phyloP scores from a whole-genome alignment of 257 asterid genomes.

The Solanum pennellii region DNA sequence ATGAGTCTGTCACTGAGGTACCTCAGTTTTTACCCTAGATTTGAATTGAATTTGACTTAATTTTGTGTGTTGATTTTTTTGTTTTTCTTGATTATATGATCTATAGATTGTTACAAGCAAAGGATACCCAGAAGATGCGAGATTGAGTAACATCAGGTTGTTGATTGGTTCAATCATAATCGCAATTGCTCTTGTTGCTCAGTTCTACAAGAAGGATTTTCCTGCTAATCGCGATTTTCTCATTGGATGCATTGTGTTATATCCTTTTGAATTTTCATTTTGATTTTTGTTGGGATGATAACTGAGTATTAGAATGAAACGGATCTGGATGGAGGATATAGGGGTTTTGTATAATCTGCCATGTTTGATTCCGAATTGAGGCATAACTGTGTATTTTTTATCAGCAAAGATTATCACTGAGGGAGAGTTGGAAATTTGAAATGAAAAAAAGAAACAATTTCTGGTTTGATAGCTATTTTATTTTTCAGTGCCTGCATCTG shows the following conservation, averaged over 20 bases:
- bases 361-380: background rate
- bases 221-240: conserved; percentile 79
- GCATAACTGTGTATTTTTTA: background rate
- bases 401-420: background rate
- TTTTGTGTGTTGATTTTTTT: background rate
- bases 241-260: conserved; percentile 73
- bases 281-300: background rate
- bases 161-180: conserved; percentile 59
- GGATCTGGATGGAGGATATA: background rate
- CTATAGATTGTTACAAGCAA: conserved; percentile 74
- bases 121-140: conserved; percentile 78
- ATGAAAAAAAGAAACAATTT: background rate
- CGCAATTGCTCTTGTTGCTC: conserved; percentile 73
- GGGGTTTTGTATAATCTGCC: background rate
- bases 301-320: background rate
- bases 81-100: background rate
- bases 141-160: conserved; percentile 73
- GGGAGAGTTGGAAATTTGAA: background rate
- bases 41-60: background rate
- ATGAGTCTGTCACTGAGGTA: conserved; percentile 87
- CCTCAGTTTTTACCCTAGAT: background rate
- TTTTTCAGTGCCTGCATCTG: background rate
- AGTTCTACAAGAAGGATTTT: conserved; percentile 89
- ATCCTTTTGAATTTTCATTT: conserved; percentile 46
- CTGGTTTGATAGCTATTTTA: background rate